Evolutionary conservation across 371 early-diverging fungal genomes (phyloP), one percentile per base, ranked within the genome.

Genomic region (Blakeslea trispora): DNA sequence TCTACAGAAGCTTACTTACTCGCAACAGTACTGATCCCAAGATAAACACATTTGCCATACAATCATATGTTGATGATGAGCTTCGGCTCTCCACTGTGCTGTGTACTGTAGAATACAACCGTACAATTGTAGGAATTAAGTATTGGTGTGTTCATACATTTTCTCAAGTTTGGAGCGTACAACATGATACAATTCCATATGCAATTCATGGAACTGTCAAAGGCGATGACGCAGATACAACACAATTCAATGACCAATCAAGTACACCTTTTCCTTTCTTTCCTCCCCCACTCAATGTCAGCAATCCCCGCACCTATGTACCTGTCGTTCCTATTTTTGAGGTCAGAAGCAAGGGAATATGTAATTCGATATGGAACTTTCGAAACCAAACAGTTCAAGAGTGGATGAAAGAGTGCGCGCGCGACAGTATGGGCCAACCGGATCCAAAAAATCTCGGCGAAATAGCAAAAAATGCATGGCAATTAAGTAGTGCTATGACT

Each of bases 281-380:
- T 22, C 55, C 55, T 10, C 55, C 48, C 0, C 55, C 55, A 13
- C 6, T 28, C 1, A 5, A 39, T 18, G 9, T 59, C 5, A 17
- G 41, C 1, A 53, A 17, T n/a, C 40, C 46, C 3, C 18, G 59
- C 21, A 53, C 59, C 5, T 59, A 59, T 34, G 31, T 53, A 5
- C 53, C 59, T 15, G 53, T 52, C 17, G 53, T 59, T 3, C 59
- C 59, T 22, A 40, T 59, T 14, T 59, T 53, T 53, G 53, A 59
- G 22, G 46, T 59, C 4, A 39, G 53, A 17, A 52, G 53, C 7
- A 41, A 40, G 17, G 59, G 48, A 1, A 18, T 46, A 18, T 59
- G 59, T 15, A 19, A 41, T 22, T 13, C 53, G 1, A 32, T 31
- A 11, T 53, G 53, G 53, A 19, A 42, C 22, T 53, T 17, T 15